These are phyloP conservation scores for Trametes coccinea DNA, from an alignment of 768 basidiomycete genomes.

Conservation along the genomic window DNA sequence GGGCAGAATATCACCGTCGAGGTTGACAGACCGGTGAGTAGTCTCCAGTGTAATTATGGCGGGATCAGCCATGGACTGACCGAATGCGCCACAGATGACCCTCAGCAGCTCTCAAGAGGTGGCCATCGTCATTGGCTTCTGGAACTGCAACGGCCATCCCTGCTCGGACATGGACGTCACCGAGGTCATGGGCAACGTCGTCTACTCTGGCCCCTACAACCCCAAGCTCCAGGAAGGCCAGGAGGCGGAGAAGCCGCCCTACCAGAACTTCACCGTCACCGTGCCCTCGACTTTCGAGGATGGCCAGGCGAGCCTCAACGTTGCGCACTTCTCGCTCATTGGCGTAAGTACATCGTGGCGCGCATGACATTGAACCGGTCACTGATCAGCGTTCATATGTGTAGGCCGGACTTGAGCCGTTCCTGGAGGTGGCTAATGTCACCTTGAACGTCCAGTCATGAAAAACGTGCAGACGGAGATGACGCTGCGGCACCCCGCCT, in stretches of 20 bases:
- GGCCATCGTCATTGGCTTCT: conserved; percentile 35
- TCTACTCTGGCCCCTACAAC: conserved; percentile 34
- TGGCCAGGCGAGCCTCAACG: conserved; percentile 23
- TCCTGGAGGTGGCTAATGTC: conserved; percentile 21
- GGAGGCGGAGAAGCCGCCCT: conserved; percentile 20
- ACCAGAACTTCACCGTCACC: conserved; percentile 33
- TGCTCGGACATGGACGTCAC: conserved; percentile 26
- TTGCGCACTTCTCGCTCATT: conserved; percentile 26
- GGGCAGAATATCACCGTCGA: conserved; percentile 36
- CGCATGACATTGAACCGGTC: neutral
- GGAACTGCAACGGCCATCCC: conserved; percentile 26
- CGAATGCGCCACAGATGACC: conserved; percentile 25
- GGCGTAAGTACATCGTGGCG: conserved; percentile 17
- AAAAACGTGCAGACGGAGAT: neutral
- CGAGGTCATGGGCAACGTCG: conserved; percentile 30
- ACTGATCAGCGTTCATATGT: neutral
- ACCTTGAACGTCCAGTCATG: conserved; percentile 20
- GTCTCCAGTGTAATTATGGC: neutral
- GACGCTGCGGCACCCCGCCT: neutral
- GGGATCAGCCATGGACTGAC: neutral
- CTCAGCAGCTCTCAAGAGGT: conserved; percentile 36
- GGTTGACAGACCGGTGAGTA: conserved; percentile 37
- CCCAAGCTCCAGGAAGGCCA: conserved; percentile 24
- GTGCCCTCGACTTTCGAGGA: conserved; percentile 22
- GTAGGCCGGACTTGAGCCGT: conserved; percentile 22